phyloP scores from a whole-genome alignment of 345 rosid genomes.

The Jatropha curcas region DNA sequence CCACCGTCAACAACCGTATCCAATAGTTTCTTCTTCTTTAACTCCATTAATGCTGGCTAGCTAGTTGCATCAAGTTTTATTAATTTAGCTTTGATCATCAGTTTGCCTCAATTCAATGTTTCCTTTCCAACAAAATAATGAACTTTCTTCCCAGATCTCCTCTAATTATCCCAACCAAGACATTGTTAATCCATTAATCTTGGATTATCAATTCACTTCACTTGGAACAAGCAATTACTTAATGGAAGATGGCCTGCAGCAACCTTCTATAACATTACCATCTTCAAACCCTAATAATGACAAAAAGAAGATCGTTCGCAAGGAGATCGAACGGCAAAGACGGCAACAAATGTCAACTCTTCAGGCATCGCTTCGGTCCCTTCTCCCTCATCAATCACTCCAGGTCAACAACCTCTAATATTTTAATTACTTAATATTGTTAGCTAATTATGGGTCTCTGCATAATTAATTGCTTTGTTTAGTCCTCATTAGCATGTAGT shows the following conservation, averaged over 20 bases:
- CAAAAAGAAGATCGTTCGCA: conserved; percentile 33
- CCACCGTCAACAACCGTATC: conserved; percentile 4
- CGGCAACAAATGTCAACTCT: conserved; percentile 49
- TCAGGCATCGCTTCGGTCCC: conserved; percentile 41
- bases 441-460: no score
- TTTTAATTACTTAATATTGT: background rate
- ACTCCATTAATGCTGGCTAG: background rate
- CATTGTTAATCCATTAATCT: background rate
- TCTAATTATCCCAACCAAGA: conserved; percentile 18
- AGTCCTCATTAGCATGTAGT: no score
- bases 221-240: no score
- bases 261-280: background rate
- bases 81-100: no score
- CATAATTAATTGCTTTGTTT: no score
- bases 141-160: conserved; percentile 5
- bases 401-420: conserved; percentile 30
- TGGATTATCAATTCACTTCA: no score
- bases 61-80: no score
- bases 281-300: conserved; percentile 6
- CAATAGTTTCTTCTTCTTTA: background rate
- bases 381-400: conserved; percentile 45
- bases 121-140: conserved; percentile 21
- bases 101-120: conserved; percentile 14
- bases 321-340: conserved; percentile 51
- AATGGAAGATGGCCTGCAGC: background rate